Base-by-base conservation (phyloP, 768 basidiomycete genomes). In the Boletus fagicola region DNA sequence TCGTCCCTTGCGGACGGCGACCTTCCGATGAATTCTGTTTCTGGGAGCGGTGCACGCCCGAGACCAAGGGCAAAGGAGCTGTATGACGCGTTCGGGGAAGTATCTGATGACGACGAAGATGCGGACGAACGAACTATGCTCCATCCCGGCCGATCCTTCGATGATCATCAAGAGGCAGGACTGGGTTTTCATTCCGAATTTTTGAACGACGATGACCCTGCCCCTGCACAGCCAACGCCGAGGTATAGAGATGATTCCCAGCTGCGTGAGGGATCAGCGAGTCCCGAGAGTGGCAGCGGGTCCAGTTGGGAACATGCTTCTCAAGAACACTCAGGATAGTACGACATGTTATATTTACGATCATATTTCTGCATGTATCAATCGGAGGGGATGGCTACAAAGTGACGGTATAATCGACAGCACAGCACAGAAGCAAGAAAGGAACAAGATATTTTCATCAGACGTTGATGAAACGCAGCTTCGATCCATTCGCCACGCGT, bases 1-100 rank as follows among this genome's bases (percentile, higher is more conserved):
- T 77, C 79, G 15, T 78, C 80, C 16, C 71, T 94, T 30, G 79
- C 80, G 4, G 83, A 67, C 24, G 88, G 90, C 51, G 88, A 88
- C 49, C 72, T 95, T 53, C 84, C 86, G 9, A 93, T 98, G 92
- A 83, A 80, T 49, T 70, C 87, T 5, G 71, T 97, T 31, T 77
- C 81, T 20, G 72, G 78, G 24, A 67, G 75, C 5, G 72, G 76
- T 30, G 61, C 45, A 53, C 62, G 60, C 18, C 50, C 72, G 13
- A 64, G 78, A 24, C 75, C 80, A 38, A 79, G 86, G 49, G 90
- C 94, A 49, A 89, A 89, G 75, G 96, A 98, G 73, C 69, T 99
- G 59, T 98, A 98, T 66, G 94, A 98, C 72, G 95, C 96, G 18
- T 98, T 98, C 74, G 94, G 93, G 36, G 93, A 94, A 67, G 80